Conservation (phyloP, 2,329 filamentous ascomycete genomes). For the Arachnopeziza araneosa region DNA sequence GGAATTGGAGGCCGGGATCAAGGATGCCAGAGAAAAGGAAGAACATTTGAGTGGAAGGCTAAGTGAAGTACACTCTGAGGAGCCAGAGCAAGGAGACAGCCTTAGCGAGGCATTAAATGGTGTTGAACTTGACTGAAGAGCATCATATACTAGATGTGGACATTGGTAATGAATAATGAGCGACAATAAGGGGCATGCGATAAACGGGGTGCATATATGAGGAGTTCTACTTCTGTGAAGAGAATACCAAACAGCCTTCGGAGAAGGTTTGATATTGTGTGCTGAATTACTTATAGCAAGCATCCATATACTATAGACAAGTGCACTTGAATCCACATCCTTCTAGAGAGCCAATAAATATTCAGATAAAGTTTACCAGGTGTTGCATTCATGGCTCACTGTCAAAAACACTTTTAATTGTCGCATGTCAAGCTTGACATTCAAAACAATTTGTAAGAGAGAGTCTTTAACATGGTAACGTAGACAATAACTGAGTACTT, state of each 20-base stretch:
- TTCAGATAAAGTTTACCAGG: background rate
- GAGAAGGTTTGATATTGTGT: background rate
- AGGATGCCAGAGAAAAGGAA: conserved; percentile 15
- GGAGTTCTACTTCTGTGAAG: background rate
- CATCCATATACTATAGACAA: background rate
- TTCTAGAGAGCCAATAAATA: background rate
- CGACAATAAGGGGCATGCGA: background rate
- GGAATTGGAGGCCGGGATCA: conserved; percentile 12
- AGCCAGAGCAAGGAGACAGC: conserved; percentile 20
- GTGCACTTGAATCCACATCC: background rate
- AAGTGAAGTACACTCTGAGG: conserved; percentile 11
- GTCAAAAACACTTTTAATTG: no score
- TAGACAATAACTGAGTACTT: no score
- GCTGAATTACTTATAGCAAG: background rate
- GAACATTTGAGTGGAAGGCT: conserved; percentile 17
- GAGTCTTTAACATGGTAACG: no score
- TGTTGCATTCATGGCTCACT: no score
- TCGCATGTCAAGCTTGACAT: no score
- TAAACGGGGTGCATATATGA: background rate
- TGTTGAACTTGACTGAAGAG: conserved; percentile 28
- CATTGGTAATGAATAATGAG: background rate
- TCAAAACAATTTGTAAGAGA: no score
- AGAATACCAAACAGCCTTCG: background rate
- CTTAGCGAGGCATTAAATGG: conserved; percentile 28
- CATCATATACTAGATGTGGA: background rate